phyloP scores from a whole-genome alignment of 2,329 filamentous ascomycete species.

The Hysterium pulicare region DNA sequence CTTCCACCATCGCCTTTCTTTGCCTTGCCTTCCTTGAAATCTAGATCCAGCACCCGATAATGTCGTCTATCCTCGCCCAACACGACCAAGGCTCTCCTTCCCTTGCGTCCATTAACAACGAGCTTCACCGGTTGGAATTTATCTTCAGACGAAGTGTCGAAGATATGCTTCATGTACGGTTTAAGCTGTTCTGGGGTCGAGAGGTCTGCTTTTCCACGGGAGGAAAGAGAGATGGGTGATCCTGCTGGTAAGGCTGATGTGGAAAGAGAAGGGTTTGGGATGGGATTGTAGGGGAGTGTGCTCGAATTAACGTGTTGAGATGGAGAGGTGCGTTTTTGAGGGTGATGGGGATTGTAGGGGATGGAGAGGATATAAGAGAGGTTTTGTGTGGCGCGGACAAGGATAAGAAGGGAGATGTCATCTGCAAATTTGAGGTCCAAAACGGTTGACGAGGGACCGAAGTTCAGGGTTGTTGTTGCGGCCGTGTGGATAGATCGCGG shows the following conservation, averaged over 20 bases:
- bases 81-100: constrained; percentile 52
- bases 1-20: constrained; percentile 11
- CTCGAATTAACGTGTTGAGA: too few relatives aligned
- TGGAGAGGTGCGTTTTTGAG: too few relatives aligned
- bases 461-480: constrained; percentile 55
- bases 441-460: constrained; percentile 39
- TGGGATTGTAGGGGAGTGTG: too few relatives aligned
- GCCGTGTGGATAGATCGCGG: constrained; percentile 24
- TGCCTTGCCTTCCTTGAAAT: constrained; percentile 23
- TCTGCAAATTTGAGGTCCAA: constrained; percentile 67
- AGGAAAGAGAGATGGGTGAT: too few relatives aligned
- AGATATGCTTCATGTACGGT: constrained; percentile 44
- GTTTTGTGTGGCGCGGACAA: constrained; percentile 45
- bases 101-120: constrained; percentile 55
- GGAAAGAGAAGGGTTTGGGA: too few relatives aligned
- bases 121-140: constrained; percentile 50
- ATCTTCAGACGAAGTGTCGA: constrained; percentile 31
- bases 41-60: constrained; percentile 57
- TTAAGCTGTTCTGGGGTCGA: constrained; percentile 10
- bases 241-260: too few relatives aligned
- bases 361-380: constrained; percentile 18
- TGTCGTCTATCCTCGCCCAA: constrained; percentile 52
- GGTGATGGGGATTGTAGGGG: constrained; percentile 14
- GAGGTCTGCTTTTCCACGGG: too few relatives aligned
- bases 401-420: constrained; percentile 58